phyloP scores from a whole-genome alignment of 805 yeast species.

The Nakazawaea wyomingensis region DNA sequence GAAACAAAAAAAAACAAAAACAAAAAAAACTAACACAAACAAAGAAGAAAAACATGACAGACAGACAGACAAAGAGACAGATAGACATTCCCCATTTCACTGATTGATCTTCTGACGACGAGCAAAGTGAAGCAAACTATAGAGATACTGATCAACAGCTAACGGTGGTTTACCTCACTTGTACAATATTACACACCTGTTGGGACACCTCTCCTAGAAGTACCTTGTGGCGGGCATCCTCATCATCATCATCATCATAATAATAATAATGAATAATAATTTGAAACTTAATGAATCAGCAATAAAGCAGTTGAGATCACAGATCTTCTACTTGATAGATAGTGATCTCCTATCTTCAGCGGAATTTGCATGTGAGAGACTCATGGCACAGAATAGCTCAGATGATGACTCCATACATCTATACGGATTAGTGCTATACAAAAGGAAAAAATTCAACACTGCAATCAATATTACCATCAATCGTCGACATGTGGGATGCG shows the following conservation, averaged over 20 bases:
- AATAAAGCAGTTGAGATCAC: slow-evolving; percentile 40
- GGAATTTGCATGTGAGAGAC: slow-evolving; percentile 79
- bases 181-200: no score
- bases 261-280: no score
- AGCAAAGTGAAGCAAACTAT: no score
- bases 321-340: slow-evolving; percentile 67
- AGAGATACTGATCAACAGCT: no score
- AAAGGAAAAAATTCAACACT: slow-evolving; percentile 53
- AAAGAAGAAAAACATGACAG: no score
- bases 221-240: neutral
- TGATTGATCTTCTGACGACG: no score
- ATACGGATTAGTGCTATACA: slow-evolving; percentile 61
- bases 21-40: no score
- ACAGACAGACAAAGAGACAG: no score
- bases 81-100: no score
- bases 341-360: slow-evolving; percentile 69
- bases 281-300: neutral
- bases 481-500: slow-evolving; percentile 54
- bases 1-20: no score
- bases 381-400: slow-evolving; percentile 56
- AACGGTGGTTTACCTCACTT: no score
- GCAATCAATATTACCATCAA: slow-evolving; percentile 47
- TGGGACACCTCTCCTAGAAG: neutral
- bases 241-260: neutral
- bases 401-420: slow-evolving; percentile 61